Conservation (phyloP, 2,329 filamentous ascomycete genomes). For the Nakataea oryzae region DNA sequence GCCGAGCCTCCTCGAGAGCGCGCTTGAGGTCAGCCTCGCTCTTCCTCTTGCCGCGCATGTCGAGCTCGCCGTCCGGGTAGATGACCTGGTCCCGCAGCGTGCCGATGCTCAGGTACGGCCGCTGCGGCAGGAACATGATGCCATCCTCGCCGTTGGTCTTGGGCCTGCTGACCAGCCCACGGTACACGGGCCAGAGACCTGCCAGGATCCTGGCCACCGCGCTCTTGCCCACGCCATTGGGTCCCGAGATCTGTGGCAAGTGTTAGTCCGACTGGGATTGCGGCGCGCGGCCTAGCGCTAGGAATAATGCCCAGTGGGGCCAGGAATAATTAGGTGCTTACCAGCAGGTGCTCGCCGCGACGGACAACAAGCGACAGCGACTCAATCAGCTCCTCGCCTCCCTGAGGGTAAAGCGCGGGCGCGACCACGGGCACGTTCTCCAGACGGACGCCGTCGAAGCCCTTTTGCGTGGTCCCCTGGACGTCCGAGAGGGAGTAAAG, state of each 20-base stretch:
- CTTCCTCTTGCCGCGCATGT: constrained; percentile 77
- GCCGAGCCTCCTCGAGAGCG: constrained; percentile 70
- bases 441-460: constrained; percentile 86
- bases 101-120: constrained; percentile 84
- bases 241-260: constrained; percentile 60
- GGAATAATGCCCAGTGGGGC: not conserved
- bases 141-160: constrained; percentile 74
- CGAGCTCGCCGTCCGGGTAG: constrained; percentile 87
- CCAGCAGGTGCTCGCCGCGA: constrained; percentile 79
- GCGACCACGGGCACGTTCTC: constrained; percentile 92
- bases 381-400: constrained; percentile 85
- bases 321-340: constrained; percentile 19
- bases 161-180: constrained; percentile 81
- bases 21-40: constrained; percentile 68
- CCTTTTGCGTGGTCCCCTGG: constrained; percentile 87
- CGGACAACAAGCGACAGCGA: constrained; percentile 83
- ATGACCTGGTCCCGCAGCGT: constrained; percentile 95
- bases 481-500: constrained; percentile 84
- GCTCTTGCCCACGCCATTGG: constrained; percentile 90
- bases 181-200: constrained; percentile 92
- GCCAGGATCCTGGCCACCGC: constrained; percentile 81
- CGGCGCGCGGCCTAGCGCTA: too few relatives aligned
- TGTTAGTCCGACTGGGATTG: constrained; percentile 6
- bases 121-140: constrained; percentile 96
- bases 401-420: constrained; percentile 76